Conservation (phyloP, 2,329 filamentous ascomycete species). For the Neofusicoccum laricinum region DNA sequence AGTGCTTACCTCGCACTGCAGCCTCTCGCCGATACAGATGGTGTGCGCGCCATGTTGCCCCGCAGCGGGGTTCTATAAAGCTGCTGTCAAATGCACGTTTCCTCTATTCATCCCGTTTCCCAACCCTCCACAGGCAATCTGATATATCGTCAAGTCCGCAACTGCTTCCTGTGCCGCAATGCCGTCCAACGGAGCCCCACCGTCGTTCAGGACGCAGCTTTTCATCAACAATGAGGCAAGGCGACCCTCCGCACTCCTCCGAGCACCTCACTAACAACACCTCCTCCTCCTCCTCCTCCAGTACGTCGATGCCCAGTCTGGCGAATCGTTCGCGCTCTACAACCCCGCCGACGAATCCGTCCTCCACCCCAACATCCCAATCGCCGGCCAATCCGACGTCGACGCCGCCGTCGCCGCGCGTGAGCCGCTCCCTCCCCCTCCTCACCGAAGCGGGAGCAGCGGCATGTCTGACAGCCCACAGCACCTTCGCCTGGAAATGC, state of each 20-base stretch:
- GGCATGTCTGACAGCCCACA: not conserved
- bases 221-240: conserved; percentile 31
- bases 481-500: conserved; percentile 27
- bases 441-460: not conserved
- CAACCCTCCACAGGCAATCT: too few species aligned
- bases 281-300: conserved; percentile 11
- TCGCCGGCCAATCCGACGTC: conserved; percentile 26
- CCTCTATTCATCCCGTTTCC: not conserved
- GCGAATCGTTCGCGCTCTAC: conserved; percentile 24
- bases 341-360: conserved; percentile 26
- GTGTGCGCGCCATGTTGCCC: not conserved
- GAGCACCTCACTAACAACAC: not conserved
- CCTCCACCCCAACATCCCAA: conserved; percentile 24
- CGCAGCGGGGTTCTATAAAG: not conserved
- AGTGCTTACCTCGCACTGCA: not conserved
- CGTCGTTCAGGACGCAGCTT: conserved; percentile 18
- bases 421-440: conserved; percentile 20
- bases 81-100: not conserved
- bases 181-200: not conserved
- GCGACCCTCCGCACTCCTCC: not conserved
- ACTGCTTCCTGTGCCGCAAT: not conserved
- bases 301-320: conserved; percentile 27
- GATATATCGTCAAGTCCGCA: too few species aligned
- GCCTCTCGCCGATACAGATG: not conserved
- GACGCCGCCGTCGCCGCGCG: conserved; percentile 27